Evolutionary conservation across 139 green algal species (phyloP).

Genomic region (Medakamo hakoo): DNA sequence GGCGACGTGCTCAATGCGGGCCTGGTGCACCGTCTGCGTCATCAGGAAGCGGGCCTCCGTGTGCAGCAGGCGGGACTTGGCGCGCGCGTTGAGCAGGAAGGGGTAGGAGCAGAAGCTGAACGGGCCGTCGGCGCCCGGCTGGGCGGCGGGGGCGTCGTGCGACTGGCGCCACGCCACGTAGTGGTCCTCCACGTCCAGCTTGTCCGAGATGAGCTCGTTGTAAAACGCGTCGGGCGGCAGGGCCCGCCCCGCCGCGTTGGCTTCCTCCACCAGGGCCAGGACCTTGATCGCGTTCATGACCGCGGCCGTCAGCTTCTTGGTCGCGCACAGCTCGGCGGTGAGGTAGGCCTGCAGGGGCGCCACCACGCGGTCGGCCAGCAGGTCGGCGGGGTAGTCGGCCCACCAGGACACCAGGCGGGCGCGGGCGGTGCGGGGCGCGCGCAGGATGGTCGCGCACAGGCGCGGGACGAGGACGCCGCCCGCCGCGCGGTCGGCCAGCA

Average conservation of each 20-base stretch:
- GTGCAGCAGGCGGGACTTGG: conserved; percentile 79
- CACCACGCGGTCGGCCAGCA: conserved; percentile 52
- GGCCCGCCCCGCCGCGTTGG: conserved; percentile 46
- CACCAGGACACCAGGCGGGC: conserved; percentile 73
- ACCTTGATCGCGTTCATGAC: conserved; percentile 86
- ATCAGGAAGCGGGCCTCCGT: conserved; percentile 46
- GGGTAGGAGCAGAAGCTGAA: conserved; percentile 85
- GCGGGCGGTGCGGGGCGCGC: conserved; percentile 33
- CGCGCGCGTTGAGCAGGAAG: conserved; percentile 73
- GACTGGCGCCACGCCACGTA: conserved; percentile 76
- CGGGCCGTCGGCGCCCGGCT: conserved; percentile 34
- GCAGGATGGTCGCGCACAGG: conserved; percentile 51
- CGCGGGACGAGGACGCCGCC: conserved; percentile 52
- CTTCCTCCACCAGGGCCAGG: conserved; percentile 61
- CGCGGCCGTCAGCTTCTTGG: conserved; percentile 68
- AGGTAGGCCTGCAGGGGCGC: conserved; percentile 52
- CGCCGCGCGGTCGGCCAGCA: conserved; percentile 47
- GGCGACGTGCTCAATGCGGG: conserved; percentile 49
- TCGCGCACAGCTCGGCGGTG: conserved; percentile 61
- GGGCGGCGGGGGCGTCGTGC: conserved; percentile 34
- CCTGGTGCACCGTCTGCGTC: conserved; percentile 32
- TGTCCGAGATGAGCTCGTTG: conserved; percentile 78
- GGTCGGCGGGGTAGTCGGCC: conserved; percentile 50
- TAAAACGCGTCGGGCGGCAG: conserved; percentile 78
- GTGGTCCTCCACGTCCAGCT: conserved; percentile 80